Conservation (phyloP, 192 early-diverging fungal species). For the Coemansia javaensis region DNA sequence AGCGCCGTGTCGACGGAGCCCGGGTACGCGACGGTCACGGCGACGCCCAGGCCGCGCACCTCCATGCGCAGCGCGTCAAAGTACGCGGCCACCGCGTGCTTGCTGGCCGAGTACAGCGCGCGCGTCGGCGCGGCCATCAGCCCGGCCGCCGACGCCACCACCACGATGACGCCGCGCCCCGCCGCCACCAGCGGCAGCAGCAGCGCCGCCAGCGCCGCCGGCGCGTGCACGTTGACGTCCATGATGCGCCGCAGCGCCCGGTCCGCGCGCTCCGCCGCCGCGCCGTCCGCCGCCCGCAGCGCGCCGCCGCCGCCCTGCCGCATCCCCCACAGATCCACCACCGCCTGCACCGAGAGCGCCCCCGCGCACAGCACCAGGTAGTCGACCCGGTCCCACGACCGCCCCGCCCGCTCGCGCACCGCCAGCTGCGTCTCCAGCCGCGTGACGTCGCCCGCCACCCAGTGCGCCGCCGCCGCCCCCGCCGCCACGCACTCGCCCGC, state of each 20-base stretch:
- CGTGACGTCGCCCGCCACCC: constrained; percentile 59
- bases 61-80: constrained; percentile 80
- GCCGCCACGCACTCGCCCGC: constrained; percentile 40
- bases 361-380: constrained; percentile 76
- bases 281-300: not conserved
- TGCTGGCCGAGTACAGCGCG: constrained; percentile 70
- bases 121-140: constrained; percentile 71
- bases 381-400: constrained; percentile 49
- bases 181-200: constrained; percentile 54
- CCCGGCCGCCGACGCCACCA: constrained; percentile 73
- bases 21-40: constrained; percentile 64
- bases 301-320: not conserved
- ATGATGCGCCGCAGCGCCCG: constrained; percentile 48
- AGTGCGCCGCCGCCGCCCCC: constrained; percentile 2
- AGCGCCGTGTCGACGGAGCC: constrained; percentile 74
- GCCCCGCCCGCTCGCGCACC: constrained; percentile 28
- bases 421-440: constrained; percentile 47
- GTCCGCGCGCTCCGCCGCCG: constrained; percentile 23
- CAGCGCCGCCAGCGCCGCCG: constrained; percentile 48
- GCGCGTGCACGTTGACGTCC: constrained; percentile 57
- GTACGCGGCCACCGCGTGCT: constrained; percentile 78
- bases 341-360: constrained; percentile 65
- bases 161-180: constrained; percentile 52
- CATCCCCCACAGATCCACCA: constrained; percentile 56
- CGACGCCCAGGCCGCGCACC: constrained; percentile 53